These are phyloP conservation scores for Bremia lactucae DNA, from an alignment of 352 stramenopile genomes.

Conservation along the genomic window DNA sequence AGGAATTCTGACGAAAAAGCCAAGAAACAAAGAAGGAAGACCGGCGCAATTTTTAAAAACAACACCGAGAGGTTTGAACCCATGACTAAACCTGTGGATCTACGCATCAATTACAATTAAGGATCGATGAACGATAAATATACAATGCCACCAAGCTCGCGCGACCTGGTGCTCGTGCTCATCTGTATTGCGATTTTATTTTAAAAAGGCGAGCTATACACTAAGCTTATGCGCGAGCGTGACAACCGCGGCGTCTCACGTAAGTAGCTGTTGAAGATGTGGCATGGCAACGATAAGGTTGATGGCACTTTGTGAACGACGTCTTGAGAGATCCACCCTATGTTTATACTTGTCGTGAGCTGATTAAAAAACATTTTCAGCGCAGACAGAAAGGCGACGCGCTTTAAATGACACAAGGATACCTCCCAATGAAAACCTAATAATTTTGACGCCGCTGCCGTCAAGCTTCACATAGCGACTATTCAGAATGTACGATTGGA, in stretches of 20 bases:
- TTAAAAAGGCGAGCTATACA: constrained; percentile 62
- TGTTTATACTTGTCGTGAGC: constrained; percentile 73
- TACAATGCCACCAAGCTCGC: constrained; percentile 43
- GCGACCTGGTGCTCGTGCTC: constrained; percentile 60
- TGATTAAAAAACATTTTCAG: constrained; percentile 83
- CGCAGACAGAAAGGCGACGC: constrained; percentile 81
- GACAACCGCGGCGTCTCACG: constrained; percentile 52
- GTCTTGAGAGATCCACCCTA: constrained; percentile 69
- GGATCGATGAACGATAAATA: constrained; percentile 43
- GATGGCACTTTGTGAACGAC: constrained; percentile 89
- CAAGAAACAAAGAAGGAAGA: constrained; percentile 38
- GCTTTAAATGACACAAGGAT: constrained; percentile 95
- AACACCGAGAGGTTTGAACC: constrained; percentile 75
- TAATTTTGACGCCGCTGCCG: constrained; percentile 89
- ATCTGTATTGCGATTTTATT: constrained; percentile 69
- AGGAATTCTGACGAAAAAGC: constrained; percentile 16
- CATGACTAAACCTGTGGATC: constrained; percentile 54
- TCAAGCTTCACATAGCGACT: constrained; percentile 86
- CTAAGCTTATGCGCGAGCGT: constrained; percentile 51
- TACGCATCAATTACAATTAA: constrained; percentile 63
- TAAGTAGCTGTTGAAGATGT: constrained; percentile 69
- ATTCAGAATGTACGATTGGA: constrained; percentile 92
- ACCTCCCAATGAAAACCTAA: constrained; percentile 90
- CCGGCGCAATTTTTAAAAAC: constrained; percentile 34
- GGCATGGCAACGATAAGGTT: constrained; percentile 82